Conservation (phyloP, 495 filamentous ascomycete species). For the Penicillium manginii region DNA sequence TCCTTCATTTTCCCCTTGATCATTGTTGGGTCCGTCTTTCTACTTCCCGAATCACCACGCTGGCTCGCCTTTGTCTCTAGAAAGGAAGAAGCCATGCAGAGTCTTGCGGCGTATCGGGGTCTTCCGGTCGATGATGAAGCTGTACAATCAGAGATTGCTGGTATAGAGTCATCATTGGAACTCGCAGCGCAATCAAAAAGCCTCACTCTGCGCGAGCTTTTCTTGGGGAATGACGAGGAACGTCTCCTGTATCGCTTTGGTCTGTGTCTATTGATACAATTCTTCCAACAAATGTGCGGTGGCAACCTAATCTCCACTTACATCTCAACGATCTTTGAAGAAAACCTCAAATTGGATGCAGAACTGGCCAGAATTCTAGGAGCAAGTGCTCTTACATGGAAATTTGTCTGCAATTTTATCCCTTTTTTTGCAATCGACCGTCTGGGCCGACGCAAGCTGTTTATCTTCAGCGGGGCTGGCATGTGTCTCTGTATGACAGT, state of each 20-base stretch:
- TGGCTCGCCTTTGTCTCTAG: neutral
- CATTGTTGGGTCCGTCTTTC: neutral
- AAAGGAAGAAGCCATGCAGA: neutral
- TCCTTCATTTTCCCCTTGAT: neutral
- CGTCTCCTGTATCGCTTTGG: conserved; percentile 25
- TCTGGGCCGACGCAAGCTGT: conserved; percentile 32
- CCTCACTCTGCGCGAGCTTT: neutral
- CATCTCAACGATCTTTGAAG: conserved; percentile 23
- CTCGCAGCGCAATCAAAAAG: neutral
- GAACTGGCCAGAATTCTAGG: conserved; percentile 16
- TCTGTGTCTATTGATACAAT: conserved; percentile 36
- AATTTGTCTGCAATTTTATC: conserved; percentile 30
- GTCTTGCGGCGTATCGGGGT: neutral
- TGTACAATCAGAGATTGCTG: neutral
- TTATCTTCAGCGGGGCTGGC: conserved; percentile 33
- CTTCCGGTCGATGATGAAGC: neutral
- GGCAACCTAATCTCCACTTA: conserved; percentile 24
- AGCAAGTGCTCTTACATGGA: conserved; percentile 27
- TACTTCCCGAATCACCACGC: conserved; percentile 4
- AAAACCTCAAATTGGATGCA: conserved; percentile 1
- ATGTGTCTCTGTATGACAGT: conserved; percentile 34
- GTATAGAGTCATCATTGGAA: neutral
- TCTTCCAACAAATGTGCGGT: conserved; percentile 30
- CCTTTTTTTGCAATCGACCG: conserved; percentile 23
- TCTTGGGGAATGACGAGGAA: neutral